Conservation (phyloP, 2,329 filamentous ascomycete species). For the Apiospora arundinis region DNA sequence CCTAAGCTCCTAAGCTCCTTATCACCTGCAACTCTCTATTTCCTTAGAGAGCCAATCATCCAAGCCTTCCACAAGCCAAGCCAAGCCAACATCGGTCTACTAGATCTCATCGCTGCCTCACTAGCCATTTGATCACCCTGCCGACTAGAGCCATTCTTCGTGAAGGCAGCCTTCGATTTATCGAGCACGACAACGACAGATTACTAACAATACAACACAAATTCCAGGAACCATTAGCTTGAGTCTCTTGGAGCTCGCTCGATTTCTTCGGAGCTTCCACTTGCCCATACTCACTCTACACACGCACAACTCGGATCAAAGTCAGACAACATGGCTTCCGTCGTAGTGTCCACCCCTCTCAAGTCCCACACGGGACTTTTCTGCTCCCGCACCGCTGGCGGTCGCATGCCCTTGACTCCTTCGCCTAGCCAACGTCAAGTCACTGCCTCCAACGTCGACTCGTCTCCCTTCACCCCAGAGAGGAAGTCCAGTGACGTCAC, state of each 20-base stretch:
- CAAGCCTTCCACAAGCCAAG: constrained; percentile 42
- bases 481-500: constrained; percentile 57
- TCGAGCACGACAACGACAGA: constrained; percentile 52
- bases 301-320: constrained; percentile 24
- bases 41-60: constrained; percentile 27
- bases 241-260: constrained; percentile 65
- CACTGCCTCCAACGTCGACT: constrained; percentile 60
- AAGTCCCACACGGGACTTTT: constrained; percentile 96
- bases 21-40: neutral
- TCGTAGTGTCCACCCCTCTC: constrained; percentile 84
- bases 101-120: constrained; percentile 54
- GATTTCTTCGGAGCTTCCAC: constrained; percentile 46
- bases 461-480: constrained; percentile 81
- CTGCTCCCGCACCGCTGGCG: constrained; percentile 89
- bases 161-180: constrained; percentile 53
- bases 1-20: no score
- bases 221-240: constrained; percentile 64
- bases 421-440: constrained; percentile 74
- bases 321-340: constrained; percentile 73
- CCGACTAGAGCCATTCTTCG: constrained; percentile 52
- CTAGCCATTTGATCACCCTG: constrained; percentile 54
- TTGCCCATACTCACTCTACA: constrained; percentile 39
- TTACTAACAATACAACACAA: constrained; percentile 52
- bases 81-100: constrained; percentile 41
- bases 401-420: constrained; percentile 91